Conservation (phyloP, 2,329 filamentous ascomycete genomes). For the Colletotrichum endophyticum region DNA sequence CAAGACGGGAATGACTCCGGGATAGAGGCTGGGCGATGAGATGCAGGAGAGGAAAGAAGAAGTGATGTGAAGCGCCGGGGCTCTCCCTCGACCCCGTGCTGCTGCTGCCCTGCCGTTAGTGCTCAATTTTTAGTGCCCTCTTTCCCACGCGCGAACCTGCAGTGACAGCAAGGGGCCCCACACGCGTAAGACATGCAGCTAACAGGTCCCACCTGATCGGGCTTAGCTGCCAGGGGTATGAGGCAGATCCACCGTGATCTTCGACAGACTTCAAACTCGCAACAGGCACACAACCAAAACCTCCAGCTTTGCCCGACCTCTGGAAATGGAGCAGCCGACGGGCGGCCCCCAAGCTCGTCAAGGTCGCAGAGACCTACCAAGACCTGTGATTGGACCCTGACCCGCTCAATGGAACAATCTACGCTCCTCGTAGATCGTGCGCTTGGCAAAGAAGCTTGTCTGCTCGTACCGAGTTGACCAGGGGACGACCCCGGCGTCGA, state of each 20-base stretch:
- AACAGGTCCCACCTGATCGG: neutral
- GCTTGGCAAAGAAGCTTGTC: conserved; percentile 22
- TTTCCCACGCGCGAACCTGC: neutral
- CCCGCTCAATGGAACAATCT: neutral
- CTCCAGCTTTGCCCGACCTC: neutral
- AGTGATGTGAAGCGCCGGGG: neutral
- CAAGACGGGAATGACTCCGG: conserved; percentile 12
- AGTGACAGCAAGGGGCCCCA: neutral
- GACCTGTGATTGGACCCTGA: neutral
- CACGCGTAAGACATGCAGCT: neutral
- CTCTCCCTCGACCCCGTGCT: neutral
- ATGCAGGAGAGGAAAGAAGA: neutral
- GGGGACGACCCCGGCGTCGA: neutral
- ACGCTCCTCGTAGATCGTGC: conserved; percentile 4
- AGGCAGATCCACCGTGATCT: conserved; percentile 20
- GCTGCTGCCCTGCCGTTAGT: neutral
- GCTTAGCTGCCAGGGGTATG: conserved; percentile 15
- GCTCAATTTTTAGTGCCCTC: neutral
- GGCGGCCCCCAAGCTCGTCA: neutral
- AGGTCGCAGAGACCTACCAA: neutral
- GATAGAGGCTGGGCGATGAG: neutral
- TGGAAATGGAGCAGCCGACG: neutral
- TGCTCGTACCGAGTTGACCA: neutral
- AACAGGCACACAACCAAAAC: conserved; percentile 1
- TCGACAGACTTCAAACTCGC: conserved; percentile 21